phyloP scores from a whole-genome alignment of 441 rosid species.

The Populus trichocarpa region DNA sequence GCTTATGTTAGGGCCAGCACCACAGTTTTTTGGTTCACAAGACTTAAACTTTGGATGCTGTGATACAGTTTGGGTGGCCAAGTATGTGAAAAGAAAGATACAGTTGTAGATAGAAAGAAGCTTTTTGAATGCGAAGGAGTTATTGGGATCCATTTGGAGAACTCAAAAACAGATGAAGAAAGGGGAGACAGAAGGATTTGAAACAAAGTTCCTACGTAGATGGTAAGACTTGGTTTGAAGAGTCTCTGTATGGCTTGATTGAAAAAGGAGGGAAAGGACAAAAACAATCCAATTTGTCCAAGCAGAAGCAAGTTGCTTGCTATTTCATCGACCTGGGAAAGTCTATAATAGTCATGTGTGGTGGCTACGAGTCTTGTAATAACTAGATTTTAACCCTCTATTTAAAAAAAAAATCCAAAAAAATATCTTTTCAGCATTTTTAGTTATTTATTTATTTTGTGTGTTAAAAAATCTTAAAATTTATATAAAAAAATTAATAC shows the following conservation, averaged over 20 bases:
- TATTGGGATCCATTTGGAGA: conserved; percentile 29
- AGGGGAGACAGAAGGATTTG: background rate
- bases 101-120: conserved; percentile 14
- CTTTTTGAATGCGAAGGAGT: conserved; percentile 17
- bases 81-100: conserved; percentile 11
- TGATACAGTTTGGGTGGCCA: conserved; percentile 24
- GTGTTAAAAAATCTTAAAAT: too few relatives aligned
- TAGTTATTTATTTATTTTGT: too few relatives aligned
- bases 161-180: conserved; percentile 16
- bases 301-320: too few relatives aligned
- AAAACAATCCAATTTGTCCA: too few relatives aligned
- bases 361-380: too few relatives aligned
- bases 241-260: background rate
- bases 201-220: background rate
- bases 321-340: too few relatives aligned
- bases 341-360: too few relatives aligned
- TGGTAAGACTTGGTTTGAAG: background rate
- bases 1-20: conserved; percentile 38
- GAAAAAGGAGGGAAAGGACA: background rate
- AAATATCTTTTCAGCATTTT: too few relatives aligned
- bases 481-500: too few relatives aligned
- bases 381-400: too few relatives aligned
- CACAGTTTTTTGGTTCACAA: conserved; percentile 45
- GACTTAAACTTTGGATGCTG: conserved; percentile 28
- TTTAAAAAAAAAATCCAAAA: too few relatives aligned